Evolutionary conservation across 1,284 basidiomycete species (phyloP), one percentile per base, ranked within the genome.

Genomic region (Tilletia caries): DNA sequence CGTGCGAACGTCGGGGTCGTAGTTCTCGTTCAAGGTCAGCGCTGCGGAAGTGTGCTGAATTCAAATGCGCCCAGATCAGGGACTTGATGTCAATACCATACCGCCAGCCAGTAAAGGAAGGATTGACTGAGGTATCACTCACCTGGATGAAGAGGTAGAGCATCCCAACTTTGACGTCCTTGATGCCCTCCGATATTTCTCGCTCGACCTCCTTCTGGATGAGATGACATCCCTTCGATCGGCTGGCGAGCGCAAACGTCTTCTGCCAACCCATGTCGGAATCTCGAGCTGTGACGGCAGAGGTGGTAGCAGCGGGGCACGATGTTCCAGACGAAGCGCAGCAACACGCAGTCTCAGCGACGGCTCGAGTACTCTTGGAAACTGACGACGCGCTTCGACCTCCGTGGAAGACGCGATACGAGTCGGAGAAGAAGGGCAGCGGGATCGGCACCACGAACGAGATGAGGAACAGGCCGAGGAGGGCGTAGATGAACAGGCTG

Each of bases 21-120:
- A 91, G 80, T 93, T 93, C 84, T 93, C 91, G 84, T 95, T 93
- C 73, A 95, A 86, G 0, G 91, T 93, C 76, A 96, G 85, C 0
- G 91, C 93, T 32, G 92, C 92, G 62, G 91, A 92, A 1, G 93
- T 96, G 83, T 96, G 93, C 83, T 95, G 79, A 84, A 84, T n/a
- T n/a, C n/a, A n/a, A n/a, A n/a, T n/a, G n/a, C n/a, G n/a, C n/a
- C 41, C 86, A 77, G 52, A 83, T 85, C 66, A 86, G n/a, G n/a
- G n/a, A n/a, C n/a, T n/a, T n/a, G n/a, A n/a, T n/a, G n/a, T n/a
- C n/a, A n/a, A n/a, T n/a, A n/a, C n/a, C n/a, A n/a, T n/a, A n/a
- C n/a, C n/a, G n/a, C n/a, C n/a, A n/a, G n/a, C n/a, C n/a, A n/a
- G n/a, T n/a, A n/a, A n/a, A 64, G 71, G 32, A 66, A 44, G 65